Base-by-base conservation (phyloP, 352 stramenopile genomes). In the Pythium diclinum region DNA sequence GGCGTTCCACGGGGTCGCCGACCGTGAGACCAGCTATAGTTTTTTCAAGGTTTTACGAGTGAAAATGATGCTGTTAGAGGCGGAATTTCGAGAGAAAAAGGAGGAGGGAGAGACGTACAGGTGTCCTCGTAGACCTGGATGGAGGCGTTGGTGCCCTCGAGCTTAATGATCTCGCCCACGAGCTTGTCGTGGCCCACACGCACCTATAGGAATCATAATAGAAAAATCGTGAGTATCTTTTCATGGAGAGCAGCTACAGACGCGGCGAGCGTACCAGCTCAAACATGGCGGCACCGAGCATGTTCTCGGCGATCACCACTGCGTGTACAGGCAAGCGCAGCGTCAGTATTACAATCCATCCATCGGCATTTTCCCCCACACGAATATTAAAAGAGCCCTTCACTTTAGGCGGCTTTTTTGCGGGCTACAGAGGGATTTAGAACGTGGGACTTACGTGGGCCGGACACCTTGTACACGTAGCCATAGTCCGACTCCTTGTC, bases 41-140 rank as follows among this genome's bases (percentile, higher is more conserved):
- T 42, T 42, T 42, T 6, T 17, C 4, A 28, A 28, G 25, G 2
- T 28, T 28, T 28, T 28, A 28, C 25, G 25, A 42, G 10, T 11
- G 36, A 42, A 42, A 42, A 42, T 42, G 36, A 14, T 10, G 16
- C 16, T 16, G 40, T 47, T 23, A 47, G 40, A 47, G 6, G 40
- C 40, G 40, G 14, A 47, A 47, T 47, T 47, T 17, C 40, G 23
- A 23, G 0, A 19, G 44, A 9, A 2, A 51, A 17, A 11, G 44
- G 16, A 40, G 8, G 23, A 67, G 14, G 23, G 0, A 32, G 14
- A 6, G 19, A 76, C 74, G 66, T 77, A 88, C 76, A 94, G 58
- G 97, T 99, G 77, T 99, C 96, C 74, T 99, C 96, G 83, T 99
- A 99, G 47, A 99, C 97, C 75, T 99, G 97, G 69, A 99, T 99